Base-by-base conservation (phyloP, 2,329 filamentous ascomycete species). In the Dactylellina parvicollis region DNA sequence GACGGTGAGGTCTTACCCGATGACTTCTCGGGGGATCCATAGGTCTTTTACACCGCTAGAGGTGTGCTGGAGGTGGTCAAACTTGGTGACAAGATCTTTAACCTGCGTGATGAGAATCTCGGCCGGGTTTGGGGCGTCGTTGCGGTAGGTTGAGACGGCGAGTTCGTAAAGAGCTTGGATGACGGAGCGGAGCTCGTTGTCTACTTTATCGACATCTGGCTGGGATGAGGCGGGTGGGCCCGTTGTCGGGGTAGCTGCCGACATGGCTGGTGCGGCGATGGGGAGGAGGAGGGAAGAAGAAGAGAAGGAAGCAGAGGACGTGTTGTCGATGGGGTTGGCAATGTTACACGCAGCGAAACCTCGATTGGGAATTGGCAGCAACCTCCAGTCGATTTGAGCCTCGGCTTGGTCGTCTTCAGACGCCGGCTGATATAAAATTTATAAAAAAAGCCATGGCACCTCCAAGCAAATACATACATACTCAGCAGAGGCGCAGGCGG, bases 151-250 rank as follows among this genome's bases (percentile, higher is more conserved):
- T 30, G 85, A 84, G 47, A 89, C 85, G 83, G 88, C 86, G 70
- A 88, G 80, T 76, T 87, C 84, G 82, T 87, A 89, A 40, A 89
- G 84, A 76, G 87, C 86, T 77, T 88, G 86, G 79, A 89, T 87
- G 73, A 87, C 83, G 77, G 87, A 84, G 78, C 88, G 86, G 80
- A 88, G 82, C 80, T 86, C 83, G 76, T 84, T 86, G 88, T 77
- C 20, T 44, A 64, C 60, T 22, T 65, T 66, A 26, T 73, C 69
- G 49, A 56, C 26, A 18, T 42, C 49, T 22, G 54, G 4, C 10
- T 49, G 30, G 52, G 61, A 60, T 24, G 47, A 22, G 14, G 38
- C 14, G 14, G 64, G 55, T 3, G 44, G 40, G 40, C 34, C 44
- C 2, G 64, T 26, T 2, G 47, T 40, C 4, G 64, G 55, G 14